A percentile compares a stretch with the other conserved stretches of the same genome.
Conservation (phyloP, 257 asterid species). For the Nicotiana noctiflora region DNA sequence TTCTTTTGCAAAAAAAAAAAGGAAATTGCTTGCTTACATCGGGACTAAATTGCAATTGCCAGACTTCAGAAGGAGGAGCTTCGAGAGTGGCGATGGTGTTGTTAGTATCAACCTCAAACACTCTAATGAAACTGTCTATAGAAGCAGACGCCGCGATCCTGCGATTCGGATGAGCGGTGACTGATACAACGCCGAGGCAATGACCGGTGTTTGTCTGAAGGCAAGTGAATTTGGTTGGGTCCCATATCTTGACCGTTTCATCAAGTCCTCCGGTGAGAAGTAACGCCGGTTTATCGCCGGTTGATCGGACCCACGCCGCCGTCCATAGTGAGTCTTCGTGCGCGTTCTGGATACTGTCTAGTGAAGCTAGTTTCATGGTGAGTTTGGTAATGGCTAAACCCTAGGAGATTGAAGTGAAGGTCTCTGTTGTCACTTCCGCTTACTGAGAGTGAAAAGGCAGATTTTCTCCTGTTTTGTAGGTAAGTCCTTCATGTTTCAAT, state of each 20-base stretch:
- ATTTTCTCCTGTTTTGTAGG: background rate
- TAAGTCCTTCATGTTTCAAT: background rate
- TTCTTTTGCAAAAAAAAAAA: background rate
- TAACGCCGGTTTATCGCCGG: conserved; percentile 44
- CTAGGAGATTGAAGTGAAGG: background rate
- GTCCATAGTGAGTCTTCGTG: conserved; percentile 92
- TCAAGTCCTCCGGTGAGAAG: conserved; percentile 89
- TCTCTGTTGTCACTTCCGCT: background rate
- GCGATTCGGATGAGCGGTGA: conserved; percentile 83
- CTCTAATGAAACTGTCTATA: conserved; percentile 80
- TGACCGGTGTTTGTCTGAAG: conserved; percentile 68
- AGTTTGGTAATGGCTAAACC: background rate
- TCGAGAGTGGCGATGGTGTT: conserved; percentile 76
- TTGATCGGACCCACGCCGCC: conserved; percentile 74
- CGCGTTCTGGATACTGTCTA: conserved; percentile 57
- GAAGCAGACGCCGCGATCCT: conserved; percentile 91
- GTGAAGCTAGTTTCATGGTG: conserved; percentile 62
- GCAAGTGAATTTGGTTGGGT: conserved; percentile 43
- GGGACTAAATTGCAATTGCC: conserved; percentile 89
- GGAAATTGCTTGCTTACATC: conserved; percentile 31
- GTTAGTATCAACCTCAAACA: conserved; percentile 71
- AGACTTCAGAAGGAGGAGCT: conserved; percentile 95
- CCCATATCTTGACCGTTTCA: conserved; percentile 81
- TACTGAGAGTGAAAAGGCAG: background rate
- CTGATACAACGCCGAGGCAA: conserved; percentile 89